Evolutionary conservation across 2,329 filamentous ascomycete genomes (phyloP).

Genomic region (Cryphonectria parasitica): DNA sequence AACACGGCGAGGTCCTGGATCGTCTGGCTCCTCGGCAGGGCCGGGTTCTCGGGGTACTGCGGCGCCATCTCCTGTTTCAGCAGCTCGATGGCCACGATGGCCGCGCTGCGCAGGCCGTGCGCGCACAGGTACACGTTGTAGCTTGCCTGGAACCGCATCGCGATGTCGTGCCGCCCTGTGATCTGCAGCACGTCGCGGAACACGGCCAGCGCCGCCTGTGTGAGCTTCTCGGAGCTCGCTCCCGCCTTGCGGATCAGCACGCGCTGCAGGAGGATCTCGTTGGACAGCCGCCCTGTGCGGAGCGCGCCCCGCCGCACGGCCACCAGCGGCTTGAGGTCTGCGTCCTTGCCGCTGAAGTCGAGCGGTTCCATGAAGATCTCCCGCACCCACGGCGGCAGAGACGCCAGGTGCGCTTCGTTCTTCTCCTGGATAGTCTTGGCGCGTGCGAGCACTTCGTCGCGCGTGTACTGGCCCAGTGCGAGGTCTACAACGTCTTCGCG

Average conservation of each 20-base stretch:
- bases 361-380: constrained; percentile 28
- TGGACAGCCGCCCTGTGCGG: constrained; percentile 34
- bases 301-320: constrained; percentile 26
- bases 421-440: constrained; percentile 30
- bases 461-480: constrained; percentile 37
- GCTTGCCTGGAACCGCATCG: constrained; percentile 40
- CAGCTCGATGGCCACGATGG: constrained; percentile 42
- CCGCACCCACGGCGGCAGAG: constrained; percentile 35
- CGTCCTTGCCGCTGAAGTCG: constrained; percentile 32
- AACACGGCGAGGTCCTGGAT: constrained; percentile 44
- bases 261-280: constrained; percentile 27
- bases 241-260: constrained; percentile 41
- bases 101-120: constrained; percentile 40
- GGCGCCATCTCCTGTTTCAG: constrained; percentile 39
- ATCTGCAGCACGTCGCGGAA: constrained; percentile 40
- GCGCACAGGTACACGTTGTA: constrained; percentile 38
- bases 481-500: constrained; percentile 44
- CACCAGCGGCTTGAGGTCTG: constrained; percentile 18
- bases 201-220: constrained; percentile 37
- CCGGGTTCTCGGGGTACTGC: constrained; percentile 39
- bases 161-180: constrained; percentile 38
- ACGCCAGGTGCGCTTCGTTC: constrained; percentile 33
- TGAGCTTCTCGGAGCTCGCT: constrained; percentile 38
- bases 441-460: constrained; percentile 36
- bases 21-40: constrained; percentile 41